Percentiles rank a stretch among this genome's conserved stretches.
phyloP scores from a whole-genome alignment of 768 basidiomycete genomes.

The Boletus rubescentipes region DNA sequence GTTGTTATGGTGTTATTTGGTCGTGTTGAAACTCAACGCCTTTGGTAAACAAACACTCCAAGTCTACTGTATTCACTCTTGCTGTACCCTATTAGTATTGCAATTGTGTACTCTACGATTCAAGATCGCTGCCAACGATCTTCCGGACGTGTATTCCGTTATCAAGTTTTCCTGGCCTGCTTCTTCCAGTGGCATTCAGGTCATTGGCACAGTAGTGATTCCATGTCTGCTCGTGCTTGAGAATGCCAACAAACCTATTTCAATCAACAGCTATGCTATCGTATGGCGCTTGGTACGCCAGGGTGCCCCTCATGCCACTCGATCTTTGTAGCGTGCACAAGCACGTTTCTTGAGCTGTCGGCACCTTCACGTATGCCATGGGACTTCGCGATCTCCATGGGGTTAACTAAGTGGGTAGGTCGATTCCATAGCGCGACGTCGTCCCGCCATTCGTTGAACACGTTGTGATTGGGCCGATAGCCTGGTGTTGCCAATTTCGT shows the following conservation, averaged over 20 bases:
- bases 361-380: not conserved
- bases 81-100: too few species aligned
- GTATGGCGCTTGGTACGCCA: not conserved
- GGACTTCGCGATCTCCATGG: too few species aligned
- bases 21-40: slow-evolving; percentile 21
- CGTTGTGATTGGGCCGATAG: slow-evolving; percentile 3
- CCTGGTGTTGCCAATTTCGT: slow-evolving; percentile 1
- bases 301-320: too few species aligned
- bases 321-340: not conserved
- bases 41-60: slow-evolving; percentile 20
- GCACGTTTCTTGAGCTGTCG: not conserved
- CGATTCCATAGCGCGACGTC: too few species aligned
- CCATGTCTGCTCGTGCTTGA: not conserved
- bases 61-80: too few species aligned
- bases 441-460: not conserved
- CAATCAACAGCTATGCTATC: not conserved
- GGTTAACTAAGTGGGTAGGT: not conserved
- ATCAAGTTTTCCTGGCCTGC: too few species aligned
- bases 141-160: too few species aligned
- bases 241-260: not conserved
- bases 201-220: not conserved
- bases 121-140: too few species aligned
- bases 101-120: too few species aligned
- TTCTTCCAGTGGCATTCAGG: too few species aligned
- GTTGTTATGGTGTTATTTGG: slow-evolving; percentile 27